Percentiles rank a stretch among this genome's conserved stretches.
Evolutionary conservation across 1,284 basidiomycete species (phyloP).

Genomic region (Pseudozyma flocculosa): DNA sequence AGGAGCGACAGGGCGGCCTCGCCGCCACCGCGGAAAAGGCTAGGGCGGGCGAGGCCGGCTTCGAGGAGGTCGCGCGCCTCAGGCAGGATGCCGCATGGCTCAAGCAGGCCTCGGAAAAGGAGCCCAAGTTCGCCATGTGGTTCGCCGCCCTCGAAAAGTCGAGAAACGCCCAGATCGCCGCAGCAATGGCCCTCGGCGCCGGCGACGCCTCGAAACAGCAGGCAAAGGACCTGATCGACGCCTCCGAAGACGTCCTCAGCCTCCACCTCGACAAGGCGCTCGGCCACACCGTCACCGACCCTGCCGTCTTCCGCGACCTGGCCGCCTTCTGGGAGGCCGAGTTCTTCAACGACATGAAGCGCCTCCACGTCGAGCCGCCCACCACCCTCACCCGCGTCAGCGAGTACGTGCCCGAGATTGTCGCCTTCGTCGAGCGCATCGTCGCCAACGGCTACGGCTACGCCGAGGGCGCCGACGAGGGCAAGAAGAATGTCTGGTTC

Average conservation of each 20-base stretch:
- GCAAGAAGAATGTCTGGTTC: constrained; percentile 73
- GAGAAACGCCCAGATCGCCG: constrained; percentile 48
- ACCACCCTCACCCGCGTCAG: constrained; percentile 92
- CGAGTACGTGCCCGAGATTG: constrained; percentile 95
- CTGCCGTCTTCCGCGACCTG: constrained; percentile 77
- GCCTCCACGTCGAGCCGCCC: constrained; percentile 80
- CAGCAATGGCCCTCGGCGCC: constrained; percentile 45
- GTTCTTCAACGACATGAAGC: constrained; percentile 91
- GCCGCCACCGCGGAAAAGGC: constrained; percentile 26
- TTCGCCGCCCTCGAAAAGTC: constrained; percentile 48
- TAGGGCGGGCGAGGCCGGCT: constrained; percentile 46
- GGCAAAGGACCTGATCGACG: constrained; percentile 38
- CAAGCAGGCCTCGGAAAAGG: constrained; percentile 30
- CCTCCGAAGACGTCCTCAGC: constrained; percentile 51
- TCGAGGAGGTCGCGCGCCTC: constrained; percentile 44
- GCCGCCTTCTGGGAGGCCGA: constrained; percentile 86
- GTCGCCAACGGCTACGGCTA: constrained; percentile 89
- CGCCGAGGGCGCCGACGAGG: constrained; percentile 41
- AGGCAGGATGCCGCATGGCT: constrained; percentile 43
- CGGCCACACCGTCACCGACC: constrained; percentile 80
- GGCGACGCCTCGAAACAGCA: constrained; percentile 23
- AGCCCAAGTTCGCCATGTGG: constrained; percentile 55
- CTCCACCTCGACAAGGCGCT: constrained; percentile 35
- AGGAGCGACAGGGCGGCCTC: constrained; percentile 35
- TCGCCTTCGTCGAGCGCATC: constrained; percentile 82